Evolutionary conservation across 371 early-diverging fungal species (phyloP).

Genomic region (Sporodiniella umbellata): DNA sequence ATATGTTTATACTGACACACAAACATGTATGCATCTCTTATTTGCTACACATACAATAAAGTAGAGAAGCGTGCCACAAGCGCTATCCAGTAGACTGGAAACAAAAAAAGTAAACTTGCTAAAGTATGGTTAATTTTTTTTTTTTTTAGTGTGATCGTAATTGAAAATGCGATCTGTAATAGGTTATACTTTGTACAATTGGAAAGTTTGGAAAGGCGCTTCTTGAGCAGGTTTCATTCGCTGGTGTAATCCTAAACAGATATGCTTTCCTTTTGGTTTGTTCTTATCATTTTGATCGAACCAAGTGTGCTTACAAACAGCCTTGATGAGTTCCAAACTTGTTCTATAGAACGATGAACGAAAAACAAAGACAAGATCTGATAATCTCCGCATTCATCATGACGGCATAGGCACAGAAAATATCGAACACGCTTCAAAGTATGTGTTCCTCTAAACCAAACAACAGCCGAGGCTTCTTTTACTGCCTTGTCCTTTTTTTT

Average conservation of each 20-base stretch:
- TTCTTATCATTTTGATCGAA: background rate
- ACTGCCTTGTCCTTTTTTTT: too few species aligned
- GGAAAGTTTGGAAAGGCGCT: background rate
- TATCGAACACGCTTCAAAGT: too few species aligned
- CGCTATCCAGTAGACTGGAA: too few species aligned
- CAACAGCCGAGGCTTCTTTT: too few species aligned
- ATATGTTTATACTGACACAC: too few species aligned
- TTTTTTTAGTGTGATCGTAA: background rate
- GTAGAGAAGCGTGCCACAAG: too few species aligned
- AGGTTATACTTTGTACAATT: background rate
- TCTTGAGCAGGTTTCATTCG: background rate
- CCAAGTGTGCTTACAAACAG: background rate
- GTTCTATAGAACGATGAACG: too few species aligned
- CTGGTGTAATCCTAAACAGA: background rate
- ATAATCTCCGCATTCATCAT: background rate
- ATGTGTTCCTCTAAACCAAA: too few species aligned
- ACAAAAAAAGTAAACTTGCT: too few species aligned
- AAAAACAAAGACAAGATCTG: background rate
- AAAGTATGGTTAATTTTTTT: too few species aligned
- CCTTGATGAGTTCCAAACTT: background rate
- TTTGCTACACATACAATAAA: too few species aligned
- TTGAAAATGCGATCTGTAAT: background rate
- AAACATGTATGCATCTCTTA: too few species aligned
- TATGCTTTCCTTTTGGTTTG: background rate
- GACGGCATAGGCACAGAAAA: background rate